Percentiles rank a stretch among this genome's conserved stretches.
Conservation (phyloP, 2,329 filamentous ascomycete species). For the Aquanectria penicillioides region DNA sequence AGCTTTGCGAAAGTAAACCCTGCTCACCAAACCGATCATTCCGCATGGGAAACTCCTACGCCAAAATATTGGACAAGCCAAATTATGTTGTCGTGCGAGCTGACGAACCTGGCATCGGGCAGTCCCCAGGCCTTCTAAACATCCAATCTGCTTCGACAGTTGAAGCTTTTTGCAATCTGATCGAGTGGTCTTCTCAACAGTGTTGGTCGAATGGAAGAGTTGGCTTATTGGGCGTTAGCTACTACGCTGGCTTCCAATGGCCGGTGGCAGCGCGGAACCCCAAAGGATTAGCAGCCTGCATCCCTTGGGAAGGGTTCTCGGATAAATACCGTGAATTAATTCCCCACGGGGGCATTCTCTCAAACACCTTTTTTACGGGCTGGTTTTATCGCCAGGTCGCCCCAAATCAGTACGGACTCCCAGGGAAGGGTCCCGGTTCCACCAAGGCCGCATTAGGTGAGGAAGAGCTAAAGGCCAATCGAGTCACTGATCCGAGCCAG, state of each 20-base stretch:
- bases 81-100: constrained; percentile 66
- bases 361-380: neutral
- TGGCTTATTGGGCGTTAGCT: constrained; percentile 58
- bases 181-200: constrained; percentile 58
- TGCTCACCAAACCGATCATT: constrained; percentile 62
- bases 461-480: constrained; percentile 59
- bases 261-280: constrained; percentile 57
- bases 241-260: constrained; percentile 59
- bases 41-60: constrained; percentile 68
- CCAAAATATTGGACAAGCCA: constrained; percentile 64
- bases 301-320: constrained; percentile 62
- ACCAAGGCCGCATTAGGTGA: constrained; percentile 66
- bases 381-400: constrained; percentile 15
- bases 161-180: constrained; percentile 59
- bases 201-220: constrained; percentile 59
- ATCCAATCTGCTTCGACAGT: constrained; percentile 58
- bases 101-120: constrained; percentile 59
- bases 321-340: constrained; percentile 64
- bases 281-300: constrained; percentile 56
- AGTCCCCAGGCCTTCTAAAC: constrained; percentile 57
- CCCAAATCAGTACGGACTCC: constrained; percentile 71
- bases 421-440: constrained; percentile 61
- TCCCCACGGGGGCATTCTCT: constrained; percentile 10
- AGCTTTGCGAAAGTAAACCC: constrained; percentile 61
- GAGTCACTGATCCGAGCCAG: constrained; percentile 55